Percentiles rank a stretch among this genome's conserved stretches.
Conservation (phyloP, 768 basidiomycete species). For the Tricholoma flavovirens region DNA sequence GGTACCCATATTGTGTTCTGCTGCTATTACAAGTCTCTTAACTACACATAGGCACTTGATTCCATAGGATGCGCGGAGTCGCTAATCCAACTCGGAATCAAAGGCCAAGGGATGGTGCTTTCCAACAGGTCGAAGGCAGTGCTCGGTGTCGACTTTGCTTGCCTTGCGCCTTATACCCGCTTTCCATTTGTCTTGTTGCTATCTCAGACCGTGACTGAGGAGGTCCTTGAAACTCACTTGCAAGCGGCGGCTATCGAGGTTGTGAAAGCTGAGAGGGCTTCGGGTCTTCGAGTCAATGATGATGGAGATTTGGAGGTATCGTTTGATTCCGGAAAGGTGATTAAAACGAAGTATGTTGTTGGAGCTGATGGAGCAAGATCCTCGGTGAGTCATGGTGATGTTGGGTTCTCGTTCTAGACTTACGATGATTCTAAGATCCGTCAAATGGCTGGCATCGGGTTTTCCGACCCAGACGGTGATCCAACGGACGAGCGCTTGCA, state of each 20-base stretch:
- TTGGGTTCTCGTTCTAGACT: not conserved
- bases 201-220: constrained; percentile 41
- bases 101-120: constrained; percentile 20
- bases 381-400: constrained; percentile 21
- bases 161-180: constrained; percentile 34
- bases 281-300: constrained; percentile 28
- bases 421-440: constrained; percentile 32
- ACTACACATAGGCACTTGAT: constrained; percentile 35
- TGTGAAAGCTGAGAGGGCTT: constrained; percentile 32
- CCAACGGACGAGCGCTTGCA: constrained; percentile 23
- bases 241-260: constrained; percentile 26
- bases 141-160: constrained; percentile 23
- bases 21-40: not conserved
- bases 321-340: constrained; percentile 40
- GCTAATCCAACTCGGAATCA: constrained; percentile 32
- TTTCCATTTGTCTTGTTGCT: constrained; percentile 38
- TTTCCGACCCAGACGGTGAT: constrained; percentile 36
- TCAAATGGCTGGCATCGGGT: constrained; percentile 32
- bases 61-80: constrained; percentile 35
- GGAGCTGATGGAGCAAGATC: constrained; percentile 50
- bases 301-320: constrained; percentile 32
- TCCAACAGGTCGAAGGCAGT: constrained; percentile 26
- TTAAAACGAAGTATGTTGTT: constrained; percentile 41
- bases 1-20: constrained; percentile 21
- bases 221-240: constrained; percentile 30